Base-by-base conservation (phyloP, 345 rosid species). In the Melaleuca quinquenervia region DNA sequence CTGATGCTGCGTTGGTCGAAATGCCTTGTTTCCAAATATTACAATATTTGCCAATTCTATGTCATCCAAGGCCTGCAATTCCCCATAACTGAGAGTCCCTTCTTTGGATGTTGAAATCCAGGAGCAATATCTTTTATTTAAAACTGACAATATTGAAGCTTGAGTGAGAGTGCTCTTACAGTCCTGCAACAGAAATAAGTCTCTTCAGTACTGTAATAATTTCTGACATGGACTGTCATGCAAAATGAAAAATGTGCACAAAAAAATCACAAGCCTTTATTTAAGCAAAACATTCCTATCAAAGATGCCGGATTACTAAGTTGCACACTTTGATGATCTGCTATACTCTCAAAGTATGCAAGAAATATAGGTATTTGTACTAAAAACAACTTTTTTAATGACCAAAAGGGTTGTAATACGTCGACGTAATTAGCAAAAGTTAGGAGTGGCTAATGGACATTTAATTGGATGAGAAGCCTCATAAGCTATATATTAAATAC, bases 1-100 rank as follows among this genome's bases (percentile, higher is more conserved):
- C 92, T 94, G 93, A 91, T 92, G 96, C 92, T 95, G 98, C 95
- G 94, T 85, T 14, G 97, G 95, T 41, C 98, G 89, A 87, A 96
- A 95, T 50, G 84, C 86, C 84, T 32, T 90, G 90, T 96, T 96
- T 36, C 97, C 98, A 89, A 96, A 96, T 85, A 96, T 95, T 49
- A 95, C 98, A 84, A 92, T 89, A 90, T 96, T 96, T 84, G 97
- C 98, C 51, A 96, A 89, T 89, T 96, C 98, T 86, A 91, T 70
- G 84, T 94, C 96, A 95, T 95, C 99, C 92, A 96, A 85, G 41
- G 91, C 93, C 91, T 91, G 91, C 84, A 96, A 89, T 89, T 95
- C 94, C 85, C 93, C 94, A 29, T 91, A 95, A 87, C 94, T 93
- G 36, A 93, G 95, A 87, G 89, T 94, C 86, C 84, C 86, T 24